Evolutionary conservation across 2,329 filamentous ascomycete genomes (phyloP), one percentile per base, ranked within the genome.

Genomic region (Sclerotinia nivalis): DNA sequence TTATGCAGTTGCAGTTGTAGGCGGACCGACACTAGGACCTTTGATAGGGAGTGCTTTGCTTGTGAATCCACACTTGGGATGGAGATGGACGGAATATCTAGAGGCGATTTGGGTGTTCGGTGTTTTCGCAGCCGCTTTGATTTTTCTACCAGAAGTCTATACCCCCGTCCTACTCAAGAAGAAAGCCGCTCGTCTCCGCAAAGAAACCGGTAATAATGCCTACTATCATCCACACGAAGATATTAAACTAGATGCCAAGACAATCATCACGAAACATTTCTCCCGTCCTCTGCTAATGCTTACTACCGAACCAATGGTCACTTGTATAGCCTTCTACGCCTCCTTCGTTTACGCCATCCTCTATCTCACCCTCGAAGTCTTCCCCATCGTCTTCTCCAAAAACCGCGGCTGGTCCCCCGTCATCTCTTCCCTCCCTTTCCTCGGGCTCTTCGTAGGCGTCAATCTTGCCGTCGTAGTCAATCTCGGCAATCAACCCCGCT

Each of bases 341-440:
- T 84, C 89, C 0, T 93, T 93, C 78, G 87, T 85, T 62, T 93
- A 89, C 88, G 89, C 87, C 0, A 84, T 92, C 0, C 82, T 93
- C 0, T 93, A 92, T 77, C 83, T 93, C 70, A 81, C 88, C 83
- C 78, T 82, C 54, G 80, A 77, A 73, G 80, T 79, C 4, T 84
- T 93, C 15, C 89, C 90, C 0, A 82, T 92, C 2, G 86, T 91
- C n/a, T 92, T 92, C 78, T 74, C 81, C 31, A 84, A 82, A 18
- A 86, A 85, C 25, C 86, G 92, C 75, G 78, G 79, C 69, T 92
- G 92, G 80, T 84, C 81, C 67, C 81, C 86, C 15, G 82, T 87
- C 54, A 82, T 91, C 75, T 81, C 84, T 5, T 88, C 89, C 28
- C 84, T 87, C 1, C 87, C 91, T 1, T 93, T 92, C 73, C 80